Conservation (phyloP, 176 grass and related monocot genomes). For the Ensete glaucum region DNA sequence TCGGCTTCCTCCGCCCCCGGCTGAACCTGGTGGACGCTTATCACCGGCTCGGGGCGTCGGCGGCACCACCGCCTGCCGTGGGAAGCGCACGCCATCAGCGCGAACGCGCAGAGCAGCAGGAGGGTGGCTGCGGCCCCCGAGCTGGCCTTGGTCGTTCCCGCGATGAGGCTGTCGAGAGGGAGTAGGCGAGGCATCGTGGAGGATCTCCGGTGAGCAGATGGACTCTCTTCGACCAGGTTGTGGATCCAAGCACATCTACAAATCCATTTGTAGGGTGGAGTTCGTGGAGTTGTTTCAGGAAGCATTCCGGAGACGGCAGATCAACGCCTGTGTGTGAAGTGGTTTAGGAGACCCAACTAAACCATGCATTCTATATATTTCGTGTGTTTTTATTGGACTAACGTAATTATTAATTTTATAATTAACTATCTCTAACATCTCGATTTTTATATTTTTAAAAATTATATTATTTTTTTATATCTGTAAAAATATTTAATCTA, state of each 20-base stretch:
- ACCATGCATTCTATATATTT: too few species aligned
- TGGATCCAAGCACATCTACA: background rate
- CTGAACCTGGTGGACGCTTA: conserved; percentile 67
- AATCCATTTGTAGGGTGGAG: background rate
- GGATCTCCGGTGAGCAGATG: background rate
- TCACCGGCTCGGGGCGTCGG: conserved; percentile 57
- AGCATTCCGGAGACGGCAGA: background rate
- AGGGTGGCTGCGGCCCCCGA: conserved; percentile 32
- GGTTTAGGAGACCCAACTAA: background rate
- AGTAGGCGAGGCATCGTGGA: background rate
- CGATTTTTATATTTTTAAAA: too few species aligned
- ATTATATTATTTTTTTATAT: too few species aligned
- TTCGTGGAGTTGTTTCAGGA: background rate
- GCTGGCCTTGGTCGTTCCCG: background rate
- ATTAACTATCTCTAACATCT: too few species aligned
- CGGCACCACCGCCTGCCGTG: conserved; percentile 48
- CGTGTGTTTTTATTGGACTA: too few species aligned
- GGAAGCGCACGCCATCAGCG: conserved; percentile 52
- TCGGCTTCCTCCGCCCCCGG: conserved; percentile 25
- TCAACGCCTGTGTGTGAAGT: background rate
- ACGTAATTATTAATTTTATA: too few species aligned
- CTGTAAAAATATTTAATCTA: too few species aligned
- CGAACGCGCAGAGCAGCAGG: conserved; percentile 46
- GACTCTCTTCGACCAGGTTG: background rate
- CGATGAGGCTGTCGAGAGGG: background rate